Evolutionary conservation across 83 land plant genomes (phyloP).

Genomic region (Isoetes engelmannii): DNA sequence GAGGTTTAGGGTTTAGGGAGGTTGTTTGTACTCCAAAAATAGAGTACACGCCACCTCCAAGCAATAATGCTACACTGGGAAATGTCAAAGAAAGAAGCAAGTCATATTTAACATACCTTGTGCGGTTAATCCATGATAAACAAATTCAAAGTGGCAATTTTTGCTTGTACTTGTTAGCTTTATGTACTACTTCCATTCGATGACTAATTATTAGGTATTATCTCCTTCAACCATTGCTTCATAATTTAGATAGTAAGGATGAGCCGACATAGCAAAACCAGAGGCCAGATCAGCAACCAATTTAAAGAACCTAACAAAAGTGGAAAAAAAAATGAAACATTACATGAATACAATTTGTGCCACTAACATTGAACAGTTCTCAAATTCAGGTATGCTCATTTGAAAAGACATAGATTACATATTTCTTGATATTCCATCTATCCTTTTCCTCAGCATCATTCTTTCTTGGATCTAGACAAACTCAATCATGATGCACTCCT

Average conservation of each 20-base stretch:
- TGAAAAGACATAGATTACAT: not conserved
- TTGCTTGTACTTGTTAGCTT: too few species aligned
- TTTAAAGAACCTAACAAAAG: not conserved
- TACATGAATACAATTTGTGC: not conserved
- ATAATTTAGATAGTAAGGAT: too few species aligned
- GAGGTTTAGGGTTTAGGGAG: too few species aligned
- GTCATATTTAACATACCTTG: too few species aligned
- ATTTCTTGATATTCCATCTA: not conserved
- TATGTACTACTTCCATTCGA: constrained; percentile 10
- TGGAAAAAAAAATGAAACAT: not conserved
- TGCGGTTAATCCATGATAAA: too few species aligned
- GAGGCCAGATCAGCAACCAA: not conserved
- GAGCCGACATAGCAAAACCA: too few species aligned
- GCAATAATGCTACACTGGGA: too few species aligned
- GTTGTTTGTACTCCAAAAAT: too few species aligned
- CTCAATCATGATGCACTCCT: constrained; percentile 17
- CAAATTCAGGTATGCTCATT: constrained; percentile 14
- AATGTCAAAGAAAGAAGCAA: too few species aligned
- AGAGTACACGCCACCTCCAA: too few species aligned
- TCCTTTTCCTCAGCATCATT: not conserved
- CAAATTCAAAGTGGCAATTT: too few species aligned
- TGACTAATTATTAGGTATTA: constrained; percentile 14
- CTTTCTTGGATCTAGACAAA: constrained; percentile 16
- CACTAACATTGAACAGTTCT: constrained; percentile 26
- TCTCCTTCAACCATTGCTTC: constrained; percentile 26